A percentile compares a stretch with the other conserved stretches of the same genome.
Evolutionary conservation across 768 basidiomycete species (phyloP).

Genomic region (Phylloporus arenicola): DNA sequence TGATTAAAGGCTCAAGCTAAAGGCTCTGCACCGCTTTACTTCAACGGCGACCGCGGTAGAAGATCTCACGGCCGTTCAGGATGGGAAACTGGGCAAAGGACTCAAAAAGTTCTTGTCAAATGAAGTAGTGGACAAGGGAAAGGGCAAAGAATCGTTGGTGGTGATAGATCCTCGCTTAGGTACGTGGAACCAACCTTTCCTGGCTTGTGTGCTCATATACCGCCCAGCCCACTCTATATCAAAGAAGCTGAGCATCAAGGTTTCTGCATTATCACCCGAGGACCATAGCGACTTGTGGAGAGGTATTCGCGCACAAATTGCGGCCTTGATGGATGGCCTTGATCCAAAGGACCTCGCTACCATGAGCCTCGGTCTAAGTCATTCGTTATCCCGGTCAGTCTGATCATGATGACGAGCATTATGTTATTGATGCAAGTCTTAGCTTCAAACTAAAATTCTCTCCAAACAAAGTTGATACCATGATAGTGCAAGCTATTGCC

Average conservation of each 20-base stretch:
- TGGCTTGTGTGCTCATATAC: slow-evolving; percentile 4
- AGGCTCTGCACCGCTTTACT: slow-evolving; percentile 92
- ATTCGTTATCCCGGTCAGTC: slow-evolving; percentile 85
- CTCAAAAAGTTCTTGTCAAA: slow-evolving; percentile 91
- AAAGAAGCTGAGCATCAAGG: slow-evolving; percentile 91
- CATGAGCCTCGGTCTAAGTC: slow-evolving; percentile 96
- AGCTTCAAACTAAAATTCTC: slow-evolving; percentile 99
- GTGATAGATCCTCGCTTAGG: slow-evolving; percentile 91
- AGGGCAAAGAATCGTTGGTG: slow-evolving; percentile 77
- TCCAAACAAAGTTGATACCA: slow-evolving; percentile 98
- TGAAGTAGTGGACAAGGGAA: slow-evolving; percentile 82
- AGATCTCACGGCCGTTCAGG: slow-evolving; percentile 89
- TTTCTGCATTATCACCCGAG: slow-evolving; percentile 54
- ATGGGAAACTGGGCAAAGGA: slow-evolving; percentile 88
- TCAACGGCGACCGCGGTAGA: slow-evolving; percentile 97
- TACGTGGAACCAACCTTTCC: slow-evolving; percentile 34
- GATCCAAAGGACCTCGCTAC: slow-evolving; percentile 93
- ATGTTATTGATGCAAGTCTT: slow-evolving; percentile 6
- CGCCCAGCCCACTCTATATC: slow-evolving; percentile 72
- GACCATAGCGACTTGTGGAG: slow-evolving; percentile 82
- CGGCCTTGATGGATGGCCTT: slow-evolving; percentile 81
- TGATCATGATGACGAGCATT: background rate
- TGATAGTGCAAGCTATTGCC: slow-evolving; percentile 99
- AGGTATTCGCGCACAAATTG: slow-evolving; percentile 87
- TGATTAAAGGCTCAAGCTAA: slow-evolving; percentile 75